Evolutionary conservation across 306 rosid species (phyloP).

Genomic region (Malus orientalis): DNA sequence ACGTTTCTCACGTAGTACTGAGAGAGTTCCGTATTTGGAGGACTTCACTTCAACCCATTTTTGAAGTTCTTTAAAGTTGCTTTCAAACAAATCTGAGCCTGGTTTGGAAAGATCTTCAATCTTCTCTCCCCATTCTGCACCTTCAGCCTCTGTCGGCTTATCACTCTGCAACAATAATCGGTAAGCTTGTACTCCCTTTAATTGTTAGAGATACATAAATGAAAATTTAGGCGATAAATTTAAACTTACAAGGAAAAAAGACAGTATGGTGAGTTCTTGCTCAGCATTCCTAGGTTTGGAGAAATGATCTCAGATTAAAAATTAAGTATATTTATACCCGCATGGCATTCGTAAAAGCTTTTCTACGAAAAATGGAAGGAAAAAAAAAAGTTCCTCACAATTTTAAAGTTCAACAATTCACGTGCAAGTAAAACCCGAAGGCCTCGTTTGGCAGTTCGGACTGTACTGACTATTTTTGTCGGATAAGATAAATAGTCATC

Average conservation of each 20-base stretch:
- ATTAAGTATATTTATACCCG: background rate
- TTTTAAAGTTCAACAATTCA: background rate
- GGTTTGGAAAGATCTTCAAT: constrained; percentile 10
- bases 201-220: no score
- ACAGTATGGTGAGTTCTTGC: background rate
- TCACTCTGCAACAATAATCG: constrained; percentile 35
- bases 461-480: no score
- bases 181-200: background rate
- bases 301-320: background rate
- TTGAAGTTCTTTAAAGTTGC: constrained; percentile 66
- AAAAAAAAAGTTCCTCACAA: background rate
- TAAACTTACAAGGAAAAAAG: background rate
- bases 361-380: no score
- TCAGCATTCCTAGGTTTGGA: background rate
- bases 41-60: constrained; percentile 87
- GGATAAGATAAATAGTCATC: no score
- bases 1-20: constrained; percentile 23
- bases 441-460: no score
- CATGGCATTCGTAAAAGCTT: background rate
- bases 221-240: no score
- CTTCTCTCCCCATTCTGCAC: constrained; percentile 31
- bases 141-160: constrained; percentile 20
- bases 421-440: no score
- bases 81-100: constrained; percentile 45
- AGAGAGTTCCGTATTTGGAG: constrained; percentile 66